A percentile compares a stretch with the other conserved stretches of the same genome.
phyloP scores from a whole-genome alignment of 1,139 yeast genomes.

The Suhomyces maxii region DNA sequence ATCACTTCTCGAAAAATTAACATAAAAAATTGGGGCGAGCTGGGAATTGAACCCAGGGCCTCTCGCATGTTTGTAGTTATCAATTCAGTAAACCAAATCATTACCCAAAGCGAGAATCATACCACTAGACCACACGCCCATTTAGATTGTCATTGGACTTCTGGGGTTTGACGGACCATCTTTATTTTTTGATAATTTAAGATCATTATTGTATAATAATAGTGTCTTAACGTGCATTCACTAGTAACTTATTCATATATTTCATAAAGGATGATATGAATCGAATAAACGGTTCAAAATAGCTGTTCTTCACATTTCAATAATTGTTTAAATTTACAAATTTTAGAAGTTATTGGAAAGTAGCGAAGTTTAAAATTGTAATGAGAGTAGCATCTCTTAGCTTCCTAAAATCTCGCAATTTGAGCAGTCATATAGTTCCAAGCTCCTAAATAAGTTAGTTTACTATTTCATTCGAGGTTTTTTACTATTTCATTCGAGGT shows the following conservation, averaged over 20 bases:
- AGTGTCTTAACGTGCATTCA: too few species aligned
- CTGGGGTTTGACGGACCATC: not conserved
- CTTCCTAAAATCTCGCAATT: too few species aligned
- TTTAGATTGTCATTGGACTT: not conserved
- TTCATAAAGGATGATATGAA: not conserved
- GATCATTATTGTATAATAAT: too few species aligned
- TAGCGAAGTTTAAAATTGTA: too few species aligned
- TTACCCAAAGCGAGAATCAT: slow-evolving; percentile 22
- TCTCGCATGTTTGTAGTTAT: slow-evolving; percentile 16
- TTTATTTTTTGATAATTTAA: too few species aligned
- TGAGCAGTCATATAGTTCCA: not conserved
- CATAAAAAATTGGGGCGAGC: slow-evolving; percentile 18
- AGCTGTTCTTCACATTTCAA: not conserved
- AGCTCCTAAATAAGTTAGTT: too few species aligned
- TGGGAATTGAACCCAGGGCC: slow-evolving; percentile 26
- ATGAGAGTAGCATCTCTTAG: too few species aligned
- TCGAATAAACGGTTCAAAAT: not conserved
- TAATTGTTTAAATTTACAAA: too few species aligned
- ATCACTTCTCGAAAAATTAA: not conserved
- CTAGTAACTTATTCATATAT: too few species aligned
- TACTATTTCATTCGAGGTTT: not conserved
- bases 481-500: not conserved
- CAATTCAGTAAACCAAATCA: slow-evolving; percentile 4
- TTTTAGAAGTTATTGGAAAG: too few species aligned
- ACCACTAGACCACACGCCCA: slow-evolving; percentile 26